Base-by-base conservation (phyloP, 768 basidiomycete species). In the Leccinum subgranulosum region DNA sequence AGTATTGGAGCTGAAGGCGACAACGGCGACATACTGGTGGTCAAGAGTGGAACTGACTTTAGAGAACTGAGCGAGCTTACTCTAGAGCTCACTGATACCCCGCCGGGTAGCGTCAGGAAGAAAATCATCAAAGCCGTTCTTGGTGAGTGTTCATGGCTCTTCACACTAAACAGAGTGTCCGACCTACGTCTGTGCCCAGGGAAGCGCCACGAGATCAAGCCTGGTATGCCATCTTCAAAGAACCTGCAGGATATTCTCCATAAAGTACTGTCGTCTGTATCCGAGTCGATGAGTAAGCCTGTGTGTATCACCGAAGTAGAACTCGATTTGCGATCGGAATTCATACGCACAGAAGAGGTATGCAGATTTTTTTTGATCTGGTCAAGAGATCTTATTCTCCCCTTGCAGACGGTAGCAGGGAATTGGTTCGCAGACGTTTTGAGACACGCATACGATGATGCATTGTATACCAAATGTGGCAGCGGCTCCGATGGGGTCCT, bases 1-100 rank as follows among this genome's bases (percentile, higher is more conserved):
- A 78, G 81, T 27, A 78, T 87, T 14, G 92, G 89, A 27, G 84
- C 84, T 4, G 88, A 92, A 64, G 76, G 74, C 19, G 90, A 92
- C 62, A 64, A 81, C 2, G 89, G 89, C 4, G 84, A 89, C 50
- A 76, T 89, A 31, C 75, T 92, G 19, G 77, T 89, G 19, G 75
- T 94, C 59, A 95, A 95, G 73, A 93, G 90, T 66, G 94, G 94
- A 7, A 89, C 87, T 2, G 92, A 96, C 73, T 96, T 96, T 68
- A 82, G 88, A 34, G 92, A 95, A 61, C 75, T 95, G 33, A 92
- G 90, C 55, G 89, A 91, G 59, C 74, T 94, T 47, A 77, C 72
- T 0, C 72, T 96, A 19, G 84, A 84, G 55, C 74, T 95, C 14
- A 73, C 76, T 29, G 74, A 82, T 51, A 79, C 86, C 2, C 81